phyloP scores from a whole-genome alignment of 1,139 yeast genomes.

The Magnusiomyces sp. region DNA sequence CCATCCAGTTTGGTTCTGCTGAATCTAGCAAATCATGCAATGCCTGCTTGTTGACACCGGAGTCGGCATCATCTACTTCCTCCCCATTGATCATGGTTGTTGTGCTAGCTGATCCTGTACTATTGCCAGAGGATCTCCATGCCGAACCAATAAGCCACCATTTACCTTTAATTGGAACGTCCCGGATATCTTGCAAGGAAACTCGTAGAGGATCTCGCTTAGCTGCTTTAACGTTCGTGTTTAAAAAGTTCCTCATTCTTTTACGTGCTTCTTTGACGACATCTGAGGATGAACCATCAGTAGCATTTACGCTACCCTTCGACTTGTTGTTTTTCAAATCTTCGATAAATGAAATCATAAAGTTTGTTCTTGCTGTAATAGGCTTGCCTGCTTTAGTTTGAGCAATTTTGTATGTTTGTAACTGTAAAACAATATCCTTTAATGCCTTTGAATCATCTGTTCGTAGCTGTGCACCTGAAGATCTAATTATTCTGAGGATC shows the following conservation, averaged over 20 bases:
- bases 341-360: constrained; percentile 74
- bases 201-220: constrained; percentile 76
- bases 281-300: constrained; percentile 35
- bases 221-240: constrained; percentile 33
- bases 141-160: constrained; percentile 99
- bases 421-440: constrained; percentile 59
- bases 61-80: constrained; percentile 26
- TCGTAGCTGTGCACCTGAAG: constrained; percentile 78
- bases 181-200: constrained; percentile 69
- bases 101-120: too few relatives aligned
- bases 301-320: constrained; percentile 27
- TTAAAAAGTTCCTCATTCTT: constrained; percentile 62
- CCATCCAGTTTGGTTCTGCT: constrained; percentile 82
- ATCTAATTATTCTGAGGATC: constrained; percentile 59
- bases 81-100: constrained; percentile 18
- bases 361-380: constrained; percentile 50
- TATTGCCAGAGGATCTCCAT: constrained; percentile 54
- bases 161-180: constrained; percentile 71
- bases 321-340: constrained; percentile 81
- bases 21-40: constrained; percentile 52
- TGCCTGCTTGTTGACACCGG: constrained; percentile 28
- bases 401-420: constrained; percentile 45
- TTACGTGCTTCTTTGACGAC: constrained; percentile 41
- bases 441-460: constrained; percentile 83
- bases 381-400: not conserved